phyloP scores from a whole-genome alignment of 345 rosid genomes.

The Firmiana major region DNA sequence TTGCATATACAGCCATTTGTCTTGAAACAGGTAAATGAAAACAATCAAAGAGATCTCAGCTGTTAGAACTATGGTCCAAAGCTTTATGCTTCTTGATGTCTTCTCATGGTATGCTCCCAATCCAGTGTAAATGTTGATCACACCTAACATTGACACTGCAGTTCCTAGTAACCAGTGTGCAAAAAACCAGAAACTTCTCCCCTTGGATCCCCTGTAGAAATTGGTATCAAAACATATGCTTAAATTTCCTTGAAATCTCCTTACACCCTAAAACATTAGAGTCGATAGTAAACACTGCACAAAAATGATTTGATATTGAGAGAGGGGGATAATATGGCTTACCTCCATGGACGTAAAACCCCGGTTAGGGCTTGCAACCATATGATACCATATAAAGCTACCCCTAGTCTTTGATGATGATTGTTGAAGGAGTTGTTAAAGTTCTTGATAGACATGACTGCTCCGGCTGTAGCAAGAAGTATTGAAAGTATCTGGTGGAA shows the following conservation, averaged over 20 bases:
- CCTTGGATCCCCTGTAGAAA: slow-evolving; percentile 40
- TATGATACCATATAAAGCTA: slow-evolving; percentile 59
- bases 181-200: slow-evolving; percentile 53
- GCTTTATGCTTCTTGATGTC: slow-evolving; percentile 43
- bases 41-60: slow-evolving; percentile 32
- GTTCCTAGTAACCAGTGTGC: slow-evolving; percentile 60
- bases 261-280: no score
- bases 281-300: no score
- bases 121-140: slow-evolving; percentile 50
- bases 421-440: slow-evolving; percentile 71
- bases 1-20: slow-evolving; percentile 51
- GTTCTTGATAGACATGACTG: slow-evolving; percentile 68
- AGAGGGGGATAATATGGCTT: neutral
- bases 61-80: slow-evolving; percentile 46
- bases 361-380: slow-evolving; percentile 77
- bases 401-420: slow-evolving; percentile 76
- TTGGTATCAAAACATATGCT: neutral
- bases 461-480: slow-evolving; percentile 67
- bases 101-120: slow-evolving; percentile 47
- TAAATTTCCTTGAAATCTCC: no score
- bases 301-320: no score
- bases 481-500: slow-evolving; percentile 51
- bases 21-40: slow-evolving; percentile 56
- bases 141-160: slow-evolving; percentile 38
- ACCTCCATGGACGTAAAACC: slow-evolving; percentile 64